Conservation (phyloP, 208 protist species). For the Leishmania tropica region DNA sequence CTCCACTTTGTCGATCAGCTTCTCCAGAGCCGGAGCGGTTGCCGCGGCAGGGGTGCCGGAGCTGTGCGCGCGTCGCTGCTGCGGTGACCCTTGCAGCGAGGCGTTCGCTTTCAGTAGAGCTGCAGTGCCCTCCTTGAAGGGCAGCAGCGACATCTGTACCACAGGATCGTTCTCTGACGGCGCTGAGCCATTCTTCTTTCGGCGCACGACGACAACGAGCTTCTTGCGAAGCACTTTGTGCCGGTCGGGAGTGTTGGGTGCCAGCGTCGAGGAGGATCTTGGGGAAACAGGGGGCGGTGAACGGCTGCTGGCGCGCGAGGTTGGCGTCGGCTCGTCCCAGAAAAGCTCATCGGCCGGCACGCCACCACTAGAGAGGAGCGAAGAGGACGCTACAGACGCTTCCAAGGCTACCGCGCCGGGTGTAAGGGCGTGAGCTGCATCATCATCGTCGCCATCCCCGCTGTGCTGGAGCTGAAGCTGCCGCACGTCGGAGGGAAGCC, state of each 20-base stretch:
- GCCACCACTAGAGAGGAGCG: constrained; percentile 19
- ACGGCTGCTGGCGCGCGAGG: background rate
- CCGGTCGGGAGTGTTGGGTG: constrained; percentile 3
- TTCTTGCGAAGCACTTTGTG: constrained; percentile 61
- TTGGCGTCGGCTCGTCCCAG: constrained; percentile 13
- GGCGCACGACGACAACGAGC: constrained; percentile 49
- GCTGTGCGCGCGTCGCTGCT: constrained; percentile 2
- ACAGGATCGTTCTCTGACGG: constrained; percentile 47
- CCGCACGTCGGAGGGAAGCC: background rate
- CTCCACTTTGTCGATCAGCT: constrained; percentile 35
- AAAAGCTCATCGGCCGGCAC: constrained; percentile 29
- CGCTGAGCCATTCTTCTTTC: constrained; percentile 21
- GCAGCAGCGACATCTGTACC: constrained; percentile 39
- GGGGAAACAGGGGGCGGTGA: constrained; percentile 3
- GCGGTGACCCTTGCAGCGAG: background rate
- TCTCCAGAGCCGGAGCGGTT: constrained; percentile 25
- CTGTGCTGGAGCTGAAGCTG: background rate
- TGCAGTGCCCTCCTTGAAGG: constrained; percentile 27
- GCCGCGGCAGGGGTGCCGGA: background rate
- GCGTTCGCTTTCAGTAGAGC: constrained; percentile 3
- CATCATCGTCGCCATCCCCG: background rate
- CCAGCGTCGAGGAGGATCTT: background rate
- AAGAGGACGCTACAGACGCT: background rate
- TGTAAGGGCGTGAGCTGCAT: background rate
- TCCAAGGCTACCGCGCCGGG: background rate